Evolutionary conservation across 1,284 basidiomycete species (phyloP), one percentile per base, ranked within the genome.

Genomic region (Inonotus obliquus): DNA sequence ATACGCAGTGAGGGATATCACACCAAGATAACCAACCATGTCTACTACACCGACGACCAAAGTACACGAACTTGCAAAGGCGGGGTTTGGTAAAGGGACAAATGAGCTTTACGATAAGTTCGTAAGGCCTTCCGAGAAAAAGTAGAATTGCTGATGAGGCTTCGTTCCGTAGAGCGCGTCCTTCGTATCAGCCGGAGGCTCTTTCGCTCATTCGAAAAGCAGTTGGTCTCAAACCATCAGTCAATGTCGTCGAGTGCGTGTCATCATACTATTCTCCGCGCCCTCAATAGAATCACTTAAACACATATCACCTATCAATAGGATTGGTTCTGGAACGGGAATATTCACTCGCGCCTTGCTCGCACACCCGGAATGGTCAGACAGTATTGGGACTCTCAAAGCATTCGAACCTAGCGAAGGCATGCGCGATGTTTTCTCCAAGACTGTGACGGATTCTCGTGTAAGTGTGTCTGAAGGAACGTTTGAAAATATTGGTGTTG

Each of bases 341-440:
- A 82, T 92, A 54, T 92, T 91, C 71, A 92, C 91, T 23, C 82
- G 90, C 17, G 87, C 89, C 1, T 71, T 92, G 25, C 76, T 92
- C 48, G 79, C 81, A 2, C 81, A 89, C 71, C 76, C 82, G 6
- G 78, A 80, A 49, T 87, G 82, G 80, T 68, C 78, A 14, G 68
- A 72, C 6, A 68, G 71, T 49, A 76, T 92, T 57, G 75, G 75
- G 45, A 69, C 78, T 60, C 71, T 91, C 19, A 79, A 74, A 59
- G 89, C 90, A 2, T 66, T 89, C 39, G 91, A 93, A 69, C 90
- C 91, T 14, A 89, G 85, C 67, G 76, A 77, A 54, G 89, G 87
- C 60, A 91, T 91, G 89, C 80, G 89, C 63, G 75, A 78, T 5
- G 75, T 80, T 3, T 89, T 90, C 72, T 66, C 72, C 19, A 76